Evolutionary conservation across 1,284 basidiomycete species (phyloP).

Genomic region (Polyporus tsugae): DNA sequence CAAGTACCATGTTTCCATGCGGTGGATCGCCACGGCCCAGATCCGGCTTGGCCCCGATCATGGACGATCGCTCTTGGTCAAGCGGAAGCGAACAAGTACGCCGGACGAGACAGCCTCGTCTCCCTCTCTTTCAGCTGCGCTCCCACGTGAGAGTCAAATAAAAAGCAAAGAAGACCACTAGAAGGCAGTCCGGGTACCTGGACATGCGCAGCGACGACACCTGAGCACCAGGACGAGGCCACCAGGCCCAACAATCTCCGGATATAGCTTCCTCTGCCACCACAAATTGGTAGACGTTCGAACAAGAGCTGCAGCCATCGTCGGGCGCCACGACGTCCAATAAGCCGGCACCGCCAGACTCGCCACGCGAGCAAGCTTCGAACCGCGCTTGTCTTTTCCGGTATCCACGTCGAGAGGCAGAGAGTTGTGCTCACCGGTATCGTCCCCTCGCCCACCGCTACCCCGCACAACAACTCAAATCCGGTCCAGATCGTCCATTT

Average conservation of each 20-base stretch:
- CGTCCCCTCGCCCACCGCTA: background rate
- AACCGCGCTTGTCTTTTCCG: background rate
- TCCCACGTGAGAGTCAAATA: constrained; percentile 4
- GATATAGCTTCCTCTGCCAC: constrained; percentile 1
- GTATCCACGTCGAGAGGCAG: background rate
- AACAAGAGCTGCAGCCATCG: background rate
- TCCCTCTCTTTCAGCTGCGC: background rate
- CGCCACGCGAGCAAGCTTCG: constrained; percentile 4
- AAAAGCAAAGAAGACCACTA: background rate
- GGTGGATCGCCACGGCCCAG: constrained; percentile 1
- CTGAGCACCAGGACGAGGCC: background rate
- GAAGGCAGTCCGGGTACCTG: constrained; percentile 15
- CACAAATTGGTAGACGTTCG: constrained; percentile 1
- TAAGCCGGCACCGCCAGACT: background rate
- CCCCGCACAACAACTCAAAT: background rate
- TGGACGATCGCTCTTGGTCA: background rate
- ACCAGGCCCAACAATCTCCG: background rate
- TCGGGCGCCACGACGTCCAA: background rate
- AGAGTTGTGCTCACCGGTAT: constrained; percentile 3
- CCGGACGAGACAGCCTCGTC: background rate
- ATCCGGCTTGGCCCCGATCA: background rate
- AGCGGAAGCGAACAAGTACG: background rate
- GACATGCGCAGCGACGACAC: constrained; percentile 9
- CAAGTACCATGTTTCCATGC: constrained; percentile 5
- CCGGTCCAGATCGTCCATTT: constrained; percentile 2